phyloP scores from a whole-genome alignment of 2,329 filamentous ascomycete genomes.

The Bipolaris bicolor region DNA sequence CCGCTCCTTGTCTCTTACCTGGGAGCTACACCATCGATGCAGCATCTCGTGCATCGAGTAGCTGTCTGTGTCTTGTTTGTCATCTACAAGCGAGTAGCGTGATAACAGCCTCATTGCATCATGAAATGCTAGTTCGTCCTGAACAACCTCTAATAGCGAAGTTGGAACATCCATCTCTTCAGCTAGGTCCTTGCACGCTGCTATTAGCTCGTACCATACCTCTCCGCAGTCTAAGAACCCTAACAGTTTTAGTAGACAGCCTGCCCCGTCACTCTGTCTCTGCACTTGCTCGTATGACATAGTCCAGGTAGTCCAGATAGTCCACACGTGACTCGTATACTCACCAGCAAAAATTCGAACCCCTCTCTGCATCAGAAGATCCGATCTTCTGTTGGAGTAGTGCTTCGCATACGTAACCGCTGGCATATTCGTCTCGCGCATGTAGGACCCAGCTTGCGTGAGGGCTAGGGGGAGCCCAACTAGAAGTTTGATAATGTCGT shows the following conservation, averaged over 20 bases:
- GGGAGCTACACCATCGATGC: slow-evolving; percentile 17
- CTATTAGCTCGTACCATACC: slow-evolving; percentile 32
- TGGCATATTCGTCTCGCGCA: too few relatives aligned
- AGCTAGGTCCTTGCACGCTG: slow-evolving; percentile 6
- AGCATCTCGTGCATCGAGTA: slow-evolving; percentile 24
- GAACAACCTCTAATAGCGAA: slow-evolving; percentile 14
- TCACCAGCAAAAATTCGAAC: too few relatives aligned
- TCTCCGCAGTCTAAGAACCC: slow-evolving; percentile 28
- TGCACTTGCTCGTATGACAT: slow-evolving; percentile 36
- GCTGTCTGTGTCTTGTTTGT: slow-evolving; percentile 15
- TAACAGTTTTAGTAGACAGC: slow-evolving; percentile 33
- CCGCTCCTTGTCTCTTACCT: slow-evolving; percentile 8
- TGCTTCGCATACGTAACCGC: too few relatives aligned
- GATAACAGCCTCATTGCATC: slow-evolving; percentile 23
- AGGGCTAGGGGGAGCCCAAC: too few relatives aligned
- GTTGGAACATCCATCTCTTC: slow-evolving; percentile 4
- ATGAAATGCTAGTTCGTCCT: slow-evolving; percentile 22
- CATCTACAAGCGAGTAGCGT: slow-evolving; percentile 27
- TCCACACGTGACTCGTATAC: too few relatives aligned
- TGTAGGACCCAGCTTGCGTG: too few relatives aligned
- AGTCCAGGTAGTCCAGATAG: slow-evolving; percentile 36
- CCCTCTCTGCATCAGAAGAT: too few relatives aligned
- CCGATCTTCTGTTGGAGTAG: too few relatives aligned
- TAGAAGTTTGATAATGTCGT: rapidly evolving
- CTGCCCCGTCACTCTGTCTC: slow-evolving; percentile 22